Evolutionary conservation across 208 protist genomes (phyloP).

Genomic region (Trypanosoma platydactyli): DNA sequence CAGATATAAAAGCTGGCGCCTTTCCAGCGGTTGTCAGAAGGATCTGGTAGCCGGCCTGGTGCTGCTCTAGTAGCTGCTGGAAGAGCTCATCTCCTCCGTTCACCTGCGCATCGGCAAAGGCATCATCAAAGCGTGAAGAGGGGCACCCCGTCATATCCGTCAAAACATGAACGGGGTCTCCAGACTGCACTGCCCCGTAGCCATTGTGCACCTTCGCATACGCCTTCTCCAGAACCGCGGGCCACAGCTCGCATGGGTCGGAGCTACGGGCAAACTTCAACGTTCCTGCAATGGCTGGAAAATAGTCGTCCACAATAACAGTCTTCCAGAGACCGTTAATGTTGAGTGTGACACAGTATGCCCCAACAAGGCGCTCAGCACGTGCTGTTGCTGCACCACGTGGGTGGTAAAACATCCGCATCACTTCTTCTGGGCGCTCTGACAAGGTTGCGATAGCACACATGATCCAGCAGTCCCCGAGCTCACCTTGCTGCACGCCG

Average conservation of each 20-base stretch:
- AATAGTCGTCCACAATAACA: slow-evolving; percentile 87
- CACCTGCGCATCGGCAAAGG: slow-evolving; percentile 39
- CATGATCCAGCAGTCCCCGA: slow-evolving; percentile 87
- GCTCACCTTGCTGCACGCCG: slow-evolving; percentile 60
- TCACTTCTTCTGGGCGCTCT: slow-evolving; percentile 51
- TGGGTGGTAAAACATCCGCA: slow-evolving; percentile 75
- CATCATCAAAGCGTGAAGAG: slow-evolving; percentile 73
- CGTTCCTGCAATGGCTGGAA: slow-evolving; percentile 58
- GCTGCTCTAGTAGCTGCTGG: slow-evolving; percentile 32
- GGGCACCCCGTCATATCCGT: slow-evolving; percentile 82
- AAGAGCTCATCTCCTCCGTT: slow-evolving; percentile 40
- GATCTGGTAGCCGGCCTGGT: slow-evolving; percentile 51
- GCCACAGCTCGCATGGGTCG: slow-evolving; percentile 88
- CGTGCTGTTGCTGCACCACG: slow-evolving; percentile 40
- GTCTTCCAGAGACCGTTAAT: slow-evolving; percentile 87
- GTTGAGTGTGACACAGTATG: slow-evolving; percentile 88
- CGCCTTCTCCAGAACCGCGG: slow-evolving; percentile 87
- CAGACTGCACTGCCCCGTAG: slow-evolving; percentile 81
- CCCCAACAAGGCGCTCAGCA: slow-evolving; percentile 61
- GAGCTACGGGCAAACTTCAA: slow-evolving; percentile 57
- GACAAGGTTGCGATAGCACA: slow-evolving; percentile 71
- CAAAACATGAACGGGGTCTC: slow-evolving; percentile 87
- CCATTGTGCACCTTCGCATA: slow-evolving; percentile 88
- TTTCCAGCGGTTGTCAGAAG: slow-evolving; percentile 79
- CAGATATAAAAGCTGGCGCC: slow-evolving; percentile 58